These are phyloP conservation scores for Strigomonas galati DNA, from an alignment of 208 protist species.

Conservation along the genomic window DNA sequence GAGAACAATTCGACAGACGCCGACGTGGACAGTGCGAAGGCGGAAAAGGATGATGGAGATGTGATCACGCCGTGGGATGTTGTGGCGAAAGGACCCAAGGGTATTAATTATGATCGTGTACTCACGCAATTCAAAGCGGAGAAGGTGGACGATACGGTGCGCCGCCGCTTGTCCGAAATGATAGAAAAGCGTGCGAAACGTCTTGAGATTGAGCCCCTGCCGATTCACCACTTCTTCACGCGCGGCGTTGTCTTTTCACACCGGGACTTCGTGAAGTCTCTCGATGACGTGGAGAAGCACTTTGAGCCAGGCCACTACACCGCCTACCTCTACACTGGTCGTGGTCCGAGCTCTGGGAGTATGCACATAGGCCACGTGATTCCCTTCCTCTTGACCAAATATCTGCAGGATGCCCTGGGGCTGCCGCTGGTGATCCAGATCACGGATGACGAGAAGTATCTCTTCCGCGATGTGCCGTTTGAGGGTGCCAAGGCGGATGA, in stretches of 20 bases:
- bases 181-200: conserved; percentile 19
- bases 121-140: conserved; percentile 78
- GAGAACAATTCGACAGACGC: not conserved
- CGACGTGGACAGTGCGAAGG: not conserved
- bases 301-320: conserved; percentile 54
- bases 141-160: conserved; percentile 41
- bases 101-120: conserved; percentile 84
- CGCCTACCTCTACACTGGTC: conserved; percentile 99
- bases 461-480: conserved; percentile 95
- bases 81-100: conserved; percentile 57
- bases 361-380: conserved; percentile 99
- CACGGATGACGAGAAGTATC: conserved; percentile 99
- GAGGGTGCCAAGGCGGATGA: conserved; percentile 67
- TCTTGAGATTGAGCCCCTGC: not conserved
- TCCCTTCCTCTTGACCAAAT: conserved; percentile 98
- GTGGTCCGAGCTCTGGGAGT: conserved; percentile 94
- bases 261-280: conserved; percentile 93
- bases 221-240: conserved; percentile 90
- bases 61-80: conserved; percentile 83
- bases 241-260: conserved; percentile 98
- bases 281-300: conserved; percentile 83
- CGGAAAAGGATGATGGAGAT: conserved; percentile 21
- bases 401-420: conserved; percentile 98
- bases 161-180: conserved; percentile 28
- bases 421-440: conserved; percentile 99